Base-by-base conservation (phyloP, 2,329 filamentous ascomycete genomes). In the Fusarium avenaceum region DNA sequence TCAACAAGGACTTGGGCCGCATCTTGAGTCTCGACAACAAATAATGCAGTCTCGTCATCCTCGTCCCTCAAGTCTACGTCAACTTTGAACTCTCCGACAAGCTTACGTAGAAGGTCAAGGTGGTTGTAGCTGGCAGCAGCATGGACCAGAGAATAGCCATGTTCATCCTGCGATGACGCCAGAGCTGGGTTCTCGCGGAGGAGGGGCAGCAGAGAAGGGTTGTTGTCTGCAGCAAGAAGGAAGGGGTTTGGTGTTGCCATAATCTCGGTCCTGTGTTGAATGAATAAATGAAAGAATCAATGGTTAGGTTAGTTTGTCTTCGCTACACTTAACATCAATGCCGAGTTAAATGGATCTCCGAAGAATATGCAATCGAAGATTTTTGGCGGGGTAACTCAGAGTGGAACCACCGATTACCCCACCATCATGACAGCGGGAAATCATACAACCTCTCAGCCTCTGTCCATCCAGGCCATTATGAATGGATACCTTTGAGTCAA, bases 91-190 rank as follows among this genome's bases (percentile, higher is more conserved):
- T 95, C 92, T 46, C 84, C 84, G 28, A 97, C 84, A 7, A 99
- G 86, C 1, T 88, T 80, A 62, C 92, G 90, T 17, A 97, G 86
- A 17, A 99, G 89, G 56, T 92, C 87, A 35, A 93, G 81, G 76
- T 98, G 94, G 76, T 91, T 92, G 85, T 98, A 99, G 71, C 94
- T 97, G 19, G 93, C 90, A 17, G 95, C 93, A 52, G 96, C 96
- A 80, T 99, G 96, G 48, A 98, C 83, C 26, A 98, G 88, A 46
- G 94, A 97, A 82, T 99, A 99, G 74, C 96, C 96, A 75, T 97
- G 92, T 62, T 91, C 89, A 79, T 99, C 96, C 81, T 97, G 93
- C 52, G 86, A 82, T 4, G 89, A 87, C 54, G 96, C 95, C 53
- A 97, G 84, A n/a, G 87, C 80, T 33, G 93, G 92, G 71, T 93